Evolutionary conservation across 2,329 filamentous ascomycete genomes (phyloP).

Genomic region (Colletotrichum trifolii): DNA sequence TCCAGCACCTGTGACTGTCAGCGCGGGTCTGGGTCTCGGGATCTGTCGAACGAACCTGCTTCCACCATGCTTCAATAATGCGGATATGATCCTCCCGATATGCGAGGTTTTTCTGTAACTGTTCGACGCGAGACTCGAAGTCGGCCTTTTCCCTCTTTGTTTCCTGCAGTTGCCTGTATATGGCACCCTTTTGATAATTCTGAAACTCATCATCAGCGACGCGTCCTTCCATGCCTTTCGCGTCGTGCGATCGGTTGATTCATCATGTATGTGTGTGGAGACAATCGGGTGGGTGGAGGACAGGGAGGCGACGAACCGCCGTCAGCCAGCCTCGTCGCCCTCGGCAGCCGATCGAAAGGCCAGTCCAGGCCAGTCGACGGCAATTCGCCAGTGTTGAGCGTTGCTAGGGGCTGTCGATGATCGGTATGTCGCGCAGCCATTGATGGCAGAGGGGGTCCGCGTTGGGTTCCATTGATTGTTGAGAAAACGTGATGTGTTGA

Average conservation of each 20-base stretch:
- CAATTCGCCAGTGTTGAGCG: conserved; percentile 33
- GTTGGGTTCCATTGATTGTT: conserved; percentile 37
- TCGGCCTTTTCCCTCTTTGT: conserved; percentile 91
- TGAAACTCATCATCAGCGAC: conserved; percentile 36
- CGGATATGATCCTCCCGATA: conserved; percentile 95
- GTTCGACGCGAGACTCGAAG: conserved; percentile 82
- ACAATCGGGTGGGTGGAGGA: conserved; percentile 30
- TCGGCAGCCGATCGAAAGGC: conserved; percentile 33
- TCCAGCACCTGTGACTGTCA: conserved; percentile 65
- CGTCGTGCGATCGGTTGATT: conserved; percentile 21
- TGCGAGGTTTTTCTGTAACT: conserved; percentile 79
- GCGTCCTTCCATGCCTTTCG: conserved; percentile 33
- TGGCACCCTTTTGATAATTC: conserved; percentile 90
- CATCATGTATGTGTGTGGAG: conserved; percentile 2
- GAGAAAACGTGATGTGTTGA: conserved; percentile 37
- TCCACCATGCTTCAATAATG: conserved; percentile 92
- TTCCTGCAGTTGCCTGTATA: conserved; percentile 96
- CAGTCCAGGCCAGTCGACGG: conserved; percentile 35
- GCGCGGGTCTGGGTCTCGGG: conserved; percentile 34
- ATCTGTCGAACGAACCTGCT: conserved; percentile 73
- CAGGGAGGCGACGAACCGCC: conserved; percentile 21
- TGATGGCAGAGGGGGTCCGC: conserved; percentile 32
- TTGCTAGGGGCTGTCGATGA: conserved; percentile 32
- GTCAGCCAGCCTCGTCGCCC: conserved; percentile 35
- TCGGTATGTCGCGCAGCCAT: conserved; percentile 35